A percentile compares a stretch with the other conserved stretches of the same genome.
phyloP scores from a whole-genome alignment of 768 basidiomycete genomes.

The Macrolepiota fuliginosa region DNA sequence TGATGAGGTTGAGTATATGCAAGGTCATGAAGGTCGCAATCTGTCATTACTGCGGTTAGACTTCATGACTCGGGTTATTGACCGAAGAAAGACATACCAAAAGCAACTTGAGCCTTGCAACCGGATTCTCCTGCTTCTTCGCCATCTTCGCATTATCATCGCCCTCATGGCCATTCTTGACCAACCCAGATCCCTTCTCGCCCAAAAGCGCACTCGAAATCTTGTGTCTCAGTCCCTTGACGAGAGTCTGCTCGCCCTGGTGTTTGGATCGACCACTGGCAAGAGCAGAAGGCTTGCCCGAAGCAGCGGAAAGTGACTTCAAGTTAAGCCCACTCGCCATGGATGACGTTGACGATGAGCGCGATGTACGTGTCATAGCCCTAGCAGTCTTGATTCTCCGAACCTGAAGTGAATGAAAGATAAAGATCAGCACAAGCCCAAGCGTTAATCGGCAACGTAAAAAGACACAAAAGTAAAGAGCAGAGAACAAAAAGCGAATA shows the following conservation, averaged over 20 bases:
- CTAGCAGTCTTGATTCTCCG: constrained; percentile 67
- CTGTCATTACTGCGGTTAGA: constrained; percentile 27
- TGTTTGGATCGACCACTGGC: constrained; percentile 6
- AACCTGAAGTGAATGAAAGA: constrained; percentile 41
- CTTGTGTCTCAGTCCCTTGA: constrained; percentile 27
- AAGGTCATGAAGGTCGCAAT: constrained; percentile 89
- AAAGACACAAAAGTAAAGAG: background rate
- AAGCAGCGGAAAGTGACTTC: constrained; percentile 27
- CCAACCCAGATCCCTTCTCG: constrained; percentile 40
- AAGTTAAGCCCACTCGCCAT: constrained; percentile 25
- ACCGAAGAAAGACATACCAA: constrained; percentile 47
- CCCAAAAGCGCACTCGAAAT: constrained; percentile 28
- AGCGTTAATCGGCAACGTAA: no score
- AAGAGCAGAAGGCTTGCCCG: constrained; percentile 20
- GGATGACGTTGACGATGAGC: constrained; percentile 19
- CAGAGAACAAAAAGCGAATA: background rate
- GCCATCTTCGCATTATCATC: constrained; percentile 18
- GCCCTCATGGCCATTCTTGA: constrained; percentile 13
- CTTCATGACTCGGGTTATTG: background rate
- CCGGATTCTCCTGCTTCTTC: constrained; percentile 70
- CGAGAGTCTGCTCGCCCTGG: background rate
- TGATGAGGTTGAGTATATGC: constrained; percentile 90
- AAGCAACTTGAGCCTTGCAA: constrained; percentile 84
- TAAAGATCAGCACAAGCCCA: constrained; percentile 10
- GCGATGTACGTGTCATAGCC: constrained; percentile 36